phyloP scores from a whole-genome alignment of 2,329 filamentous ascomycete species.

The Exophiala spinifera region DNA sequence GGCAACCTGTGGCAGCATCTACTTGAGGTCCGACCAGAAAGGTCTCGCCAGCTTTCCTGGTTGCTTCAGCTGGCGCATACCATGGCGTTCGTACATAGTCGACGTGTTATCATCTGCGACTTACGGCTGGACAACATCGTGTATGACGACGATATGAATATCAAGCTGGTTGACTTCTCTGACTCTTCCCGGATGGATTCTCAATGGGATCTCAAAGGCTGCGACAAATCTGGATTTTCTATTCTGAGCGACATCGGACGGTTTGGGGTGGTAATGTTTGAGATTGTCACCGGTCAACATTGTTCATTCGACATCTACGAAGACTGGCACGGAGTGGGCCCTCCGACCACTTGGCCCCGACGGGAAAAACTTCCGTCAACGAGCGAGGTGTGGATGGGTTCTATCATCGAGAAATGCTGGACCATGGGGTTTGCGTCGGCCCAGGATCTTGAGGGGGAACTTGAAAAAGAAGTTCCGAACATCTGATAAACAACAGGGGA shows the following conservation, averaged over 20 bases:
- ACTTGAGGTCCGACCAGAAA: conserved; percentile 1
- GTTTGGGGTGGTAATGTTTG: conserved; percentile 34
- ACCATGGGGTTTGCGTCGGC: conserved; percentile 14
- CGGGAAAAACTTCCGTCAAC: conserved; percentile 30
- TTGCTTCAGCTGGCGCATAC: conserved; percentile 15
- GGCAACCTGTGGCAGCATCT: conserved; percentile 25
- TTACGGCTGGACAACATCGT: conserved; percentile 22
- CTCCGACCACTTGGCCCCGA: conserved; percentile 25
- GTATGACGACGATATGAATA: conserved; percentile 25
- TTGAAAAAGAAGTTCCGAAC: conserved; percentile 20
- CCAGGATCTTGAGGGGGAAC: conserved; percentile 20
- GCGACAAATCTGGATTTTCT: conserved; percentile 32
- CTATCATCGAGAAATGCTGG: conserved; percentile 33
- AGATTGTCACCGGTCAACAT: conserved; percentile 28
- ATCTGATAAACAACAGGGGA: no score
- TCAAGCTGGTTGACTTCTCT: conserved; percentile 34
- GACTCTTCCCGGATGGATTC: conserved; percentile 30
- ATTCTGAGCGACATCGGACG: conserved; percentile 33
- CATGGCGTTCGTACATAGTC: conserved; percentile 20
- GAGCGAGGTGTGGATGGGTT: conserved; percentile 30
- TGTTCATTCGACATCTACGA: conserved; percentile 28
- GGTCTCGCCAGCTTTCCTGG: conserved; percentile 19
- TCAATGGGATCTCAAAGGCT: conserved; percentile 29
- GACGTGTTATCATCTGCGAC: conserved; percentile 21
- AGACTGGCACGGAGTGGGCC: conserved; percentile 13